Conservation (phyloP, 192 early-diverging fungal genomes). For the Gaertneriomyces sp. region DNA sequence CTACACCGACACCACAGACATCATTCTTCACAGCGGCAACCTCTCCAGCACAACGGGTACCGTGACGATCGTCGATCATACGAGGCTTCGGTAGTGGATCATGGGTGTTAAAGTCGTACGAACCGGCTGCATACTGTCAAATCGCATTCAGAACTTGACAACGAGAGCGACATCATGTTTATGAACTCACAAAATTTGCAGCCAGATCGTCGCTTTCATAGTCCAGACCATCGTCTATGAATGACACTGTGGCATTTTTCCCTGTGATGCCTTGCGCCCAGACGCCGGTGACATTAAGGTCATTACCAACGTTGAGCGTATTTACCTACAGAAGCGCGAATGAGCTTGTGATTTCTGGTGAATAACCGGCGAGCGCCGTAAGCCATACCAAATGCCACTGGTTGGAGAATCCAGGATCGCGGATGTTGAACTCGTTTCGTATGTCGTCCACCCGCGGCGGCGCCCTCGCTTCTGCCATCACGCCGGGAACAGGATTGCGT, state of each 20-base stretch:
- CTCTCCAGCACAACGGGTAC: slow-evolving; percentile 96
- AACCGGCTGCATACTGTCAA: slow-evolving; percentile 71
- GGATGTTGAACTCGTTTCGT: slow-evolving; percentile 48
- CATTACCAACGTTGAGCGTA: slow-evolving; percentile 56
- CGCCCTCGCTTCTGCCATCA: slow-evolving; percentile 14
- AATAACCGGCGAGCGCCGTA: not conserved
- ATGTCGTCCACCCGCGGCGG: slow-evolving; percentile 29
- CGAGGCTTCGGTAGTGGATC: slow-evolving; percentile 69
- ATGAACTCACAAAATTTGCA: slow-evolving; percentile 76
- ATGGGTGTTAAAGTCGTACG: slow-evolving; percentile 88
- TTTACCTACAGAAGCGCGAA: slow-evolving; percentile 48
- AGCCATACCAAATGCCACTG: slow-evolving; percentile 77
- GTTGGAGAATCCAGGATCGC: slow-evolving; percentile 69
- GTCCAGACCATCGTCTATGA: slow-evolving; percentile 96
- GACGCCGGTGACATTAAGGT: slow-evolving; percentile 90
- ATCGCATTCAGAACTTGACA: not conserved
- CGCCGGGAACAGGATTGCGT: slow-evolving; percentile 20
- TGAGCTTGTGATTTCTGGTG: not conserved
- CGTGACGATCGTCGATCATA: slow-evolving; percentile 79
- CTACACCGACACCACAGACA: slow-evolving; percentile 92
- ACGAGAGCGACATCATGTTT: not conserved
- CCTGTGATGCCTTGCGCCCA: slow-evolving; percentile 91
- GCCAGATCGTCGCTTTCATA: slow-evolving; percentile 76
- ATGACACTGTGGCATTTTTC: slow-evolving; percentile 76
- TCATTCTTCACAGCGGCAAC: slow-evolving; percentile 89